Evolutionary conservation across 2,329 filamentous ascomycete species (phyloP), one percentile per base, ranked within the genome.

Genomic region (Trichoderma oligosporum): DNA sequence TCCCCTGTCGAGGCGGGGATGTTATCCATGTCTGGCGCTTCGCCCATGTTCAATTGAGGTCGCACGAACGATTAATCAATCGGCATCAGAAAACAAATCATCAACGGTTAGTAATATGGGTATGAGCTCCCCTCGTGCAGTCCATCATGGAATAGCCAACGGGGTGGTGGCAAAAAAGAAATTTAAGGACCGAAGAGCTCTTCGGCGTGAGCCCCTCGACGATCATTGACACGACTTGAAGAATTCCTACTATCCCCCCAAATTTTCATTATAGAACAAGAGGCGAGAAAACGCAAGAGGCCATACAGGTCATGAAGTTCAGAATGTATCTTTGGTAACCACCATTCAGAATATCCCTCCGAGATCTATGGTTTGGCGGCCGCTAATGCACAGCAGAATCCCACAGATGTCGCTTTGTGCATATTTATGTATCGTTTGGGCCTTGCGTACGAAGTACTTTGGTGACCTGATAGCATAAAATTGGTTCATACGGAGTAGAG

Each of bases 341-440:
- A 62, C 62, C 60, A 52, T 64, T 61, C 61, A 64, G 60, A 60
- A 39, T 63, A 56, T 65, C 61, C 64, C 64, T 68, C 64, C 64
- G 61, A 70, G 66, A 71, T 71, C 66, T 70, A 63, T 67, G 60
- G 60, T 65, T 60, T 66, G 65, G 62, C 64, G 62, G 64, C 67
- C 67, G 65, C 68, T 70, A 69, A 71, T 70, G 70, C 70, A 69
- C 46, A 59, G 51, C 51, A 59, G 52, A 46, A 44, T 58, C 56
- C 56, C 56, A 58, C 47, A 52, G 56, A 49, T 58, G 39, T 53
- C 56, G 41, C 42, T 25, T 29, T 53, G 48, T 58, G 41, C 56
- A 38, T 31, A 39, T 46, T 22, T 55, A 31, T 29, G 41, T 55
- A 22, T 45, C 24, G 41, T 55, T 29, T 27, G 31, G 24, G 52